These are phyloP conservation scores for Aspergillus transmontanensis DNA, from an alignment of 2,329 filamentous ascomycete genomes.

Conservation along the genomic window DNA sequence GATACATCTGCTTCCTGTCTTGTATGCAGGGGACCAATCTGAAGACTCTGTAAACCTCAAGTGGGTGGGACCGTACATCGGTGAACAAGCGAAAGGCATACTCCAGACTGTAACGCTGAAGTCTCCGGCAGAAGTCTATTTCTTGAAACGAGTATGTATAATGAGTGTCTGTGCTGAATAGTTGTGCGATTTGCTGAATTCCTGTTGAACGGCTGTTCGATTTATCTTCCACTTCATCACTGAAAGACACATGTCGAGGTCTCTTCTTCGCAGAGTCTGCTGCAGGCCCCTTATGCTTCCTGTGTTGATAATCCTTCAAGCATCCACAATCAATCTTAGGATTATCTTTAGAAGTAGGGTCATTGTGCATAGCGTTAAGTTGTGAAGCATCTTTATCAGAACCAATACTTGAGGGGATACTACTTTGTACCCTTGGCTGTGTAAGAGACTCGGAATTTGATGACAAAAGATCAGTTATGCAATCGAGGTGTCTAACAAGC, in stretches of 20 bases:
- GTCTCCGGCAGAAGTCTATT: constrained; percentile 67
- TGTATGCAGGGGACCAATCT: constrained; percentile 68
- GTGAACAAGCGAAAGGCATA: constrained; percentile 61
- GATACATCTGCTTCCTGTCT: constrained; percentile 41
- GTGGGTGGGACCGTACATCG: constrained; percentile 48
- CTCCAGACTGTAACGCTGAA: constrained; percentile 69
- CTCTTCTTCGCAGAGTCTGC: neutral
- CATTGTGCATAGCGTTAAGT: neutral
- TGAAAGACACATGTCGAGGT: neutral
- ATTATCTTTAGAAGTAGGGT: neutral
- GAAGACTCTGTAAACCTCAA: constrained; percentile 61
- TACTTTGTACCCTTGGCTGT: neutral
- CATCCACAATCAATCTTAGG: neutral
- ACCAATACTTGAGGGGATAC: neutral
- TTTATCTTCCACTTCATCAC: neutral
- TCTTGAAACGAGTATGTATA: constrained; percentile 65
- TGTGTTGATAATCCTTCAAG: neutral
- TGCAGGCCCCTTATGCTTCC: neutral
- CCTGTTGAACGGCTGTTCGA: neutral
- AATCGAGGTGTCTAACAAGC: neutral
- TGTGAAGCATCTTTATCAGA: neutral
- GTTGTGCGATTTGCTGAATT: neutral
- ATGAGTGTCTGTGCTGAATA: neutral
- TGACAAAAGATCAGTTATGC: neutral
- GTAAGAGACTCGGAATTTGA: neutral